These are phyloP conservation scores for Botrytis hyacinthi DNA, from an alignment of 2,329 filamentous ascomycete species.

Conservation along the genomic window DNA sequence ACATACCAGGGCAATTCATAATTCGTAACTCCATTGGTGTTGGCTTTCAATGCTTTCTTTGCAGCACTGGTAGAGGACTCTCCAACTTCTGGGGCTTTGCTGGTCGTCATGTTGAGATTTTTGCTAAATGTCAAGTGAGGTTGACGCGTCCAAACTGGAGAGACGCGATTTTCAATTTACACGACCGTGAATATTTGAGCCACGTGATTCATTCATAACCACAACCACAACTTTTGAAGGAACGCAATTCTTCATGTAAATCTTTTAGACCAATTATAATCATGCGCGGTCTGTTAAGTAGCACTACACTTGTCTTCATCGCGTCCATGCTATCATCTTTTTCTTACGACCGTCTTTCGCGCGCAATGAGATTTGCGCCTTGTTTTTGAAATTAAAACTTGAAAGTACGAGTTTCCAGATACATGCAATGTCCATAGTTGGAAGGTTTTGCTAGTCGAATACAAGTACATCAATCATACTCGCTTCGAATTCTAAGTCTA, in stretches of 20 bases:
- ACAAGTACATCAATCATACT: neutral
- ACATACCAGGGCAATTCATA: conserved; percentile 78
- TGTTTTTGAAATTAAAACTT: neutral
- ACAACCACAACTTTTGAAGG: neutral
- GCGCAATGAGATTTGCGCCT: neutral
- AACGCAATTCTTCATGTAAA: neutral
- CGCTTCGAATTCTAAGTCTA: too few relatives aligned
- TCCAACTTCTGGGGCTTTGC: conserved; percentile 45
- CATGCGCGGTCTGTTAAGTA: neutral
- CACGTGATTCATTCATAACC: neutral
- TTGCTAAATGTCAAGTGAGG: conserved; percentile 12
- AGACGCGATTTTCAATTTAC: conserved; percentile 30
- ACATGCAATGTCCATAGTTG: neutral
- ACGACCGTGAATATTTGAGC: conserved; percentile 19
- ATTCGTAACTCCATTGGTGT: conserved; percentile 50
- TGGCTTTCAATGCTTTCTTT: conserved; percentile 54
- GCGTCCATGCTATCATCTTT: neutral
- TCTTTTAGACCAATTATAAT: neutral
- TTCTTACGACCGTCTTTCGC: neutral
- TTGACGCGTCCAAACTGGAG: conserved; percentile 26
- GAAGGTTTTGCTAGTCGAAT: neutral
- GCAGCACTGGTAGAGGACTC: conserved; percentile 58
- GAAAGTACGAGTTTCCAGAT: neutral
- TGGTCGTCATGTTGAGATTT: conserved; percentile 29
- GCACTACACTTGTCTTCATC: neutral